Percentiles rank a stretch among this genome's conserved stretches.
Conservation (phyloP, 2,329 filamentous ascomycete species). For the Ascochyta fabae region DNA sequence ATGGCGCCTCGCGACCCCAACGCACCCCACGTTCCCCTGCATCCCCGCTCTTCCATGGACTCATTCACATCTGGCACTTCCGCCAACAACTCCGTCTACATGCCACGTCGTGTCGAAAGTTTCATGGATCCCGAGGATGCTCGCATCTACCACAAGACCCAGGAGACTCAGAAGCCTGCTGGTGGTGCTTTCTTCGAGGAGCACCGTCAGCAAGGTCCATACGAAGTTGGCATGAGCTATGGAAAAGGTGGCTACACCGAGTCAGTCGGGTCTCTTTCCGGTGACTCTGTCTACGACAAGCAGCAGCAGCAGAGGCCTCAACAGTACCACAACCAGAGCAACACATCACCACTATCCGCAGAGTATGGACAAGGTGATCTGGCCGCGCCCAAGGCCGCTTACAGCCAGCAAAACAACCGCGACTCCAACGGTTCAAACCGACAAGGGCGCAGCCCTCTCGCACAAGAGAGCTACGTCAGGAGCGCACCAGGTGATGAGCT, state of each 20-base stretch:
- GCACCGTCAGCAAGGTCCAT: slow-evolving; percentile 33
- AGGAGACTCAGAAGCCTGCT: slow-evolving; percentile 55
- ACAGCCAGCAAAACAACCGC: slow-evolving; percentile 27
- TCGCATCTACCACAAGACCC: slow-evolving; percentile 74
- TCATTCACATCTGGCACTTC: slow-evolving; percentile 67
- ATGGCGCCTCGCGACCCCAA: slow-evolving; percentile 55
- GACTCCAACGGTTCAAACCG: slow-evolving; percentile 26
- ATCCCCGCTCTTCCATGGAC: slow-evolving; percentile 69
- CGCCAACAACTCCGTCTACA: slow-evolving; percentile 65
- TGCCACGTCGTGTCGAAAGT: slow-evolving; percentile 73
- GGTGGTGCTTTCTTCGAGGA: slow-evolving; percentile 53
- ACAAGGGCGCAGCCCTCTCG: slow-evolving; percentile 54
- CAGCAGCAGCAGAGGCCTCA: slow-evolving; percentile 34
- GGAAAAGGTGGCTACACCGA: slow-evolving; percentile 43
- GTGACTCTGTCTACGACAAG: slow-evolving; percentile 44
- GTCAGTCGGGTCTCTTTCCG: slow-evolving; percentile 46
- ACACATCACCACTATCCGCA: slow-evolving; percentile 42
- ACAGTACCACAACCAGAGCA: slow-evolving; percentile 28
- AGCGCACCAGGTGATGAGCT: slow-evolving; percentile 40
- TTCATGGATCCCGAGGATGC: slow-evolving; percentile 81
- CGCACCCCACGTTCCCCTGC: slow-evolving; percentile 55
- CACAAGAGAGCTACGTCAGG: slow-evolving; percentile 52
- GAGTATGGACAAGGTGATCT: slow-evolving; percentile 34
- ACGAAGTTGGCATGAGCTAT: slow-evolving; percentile 28
- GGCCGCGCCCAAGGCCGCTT: slow-evolving; percentile 40